phyloP scores from a whole-genome alignment of 2,329 filamentous ascomycete genomes.

The Colletotrichum sp. region DNA sequence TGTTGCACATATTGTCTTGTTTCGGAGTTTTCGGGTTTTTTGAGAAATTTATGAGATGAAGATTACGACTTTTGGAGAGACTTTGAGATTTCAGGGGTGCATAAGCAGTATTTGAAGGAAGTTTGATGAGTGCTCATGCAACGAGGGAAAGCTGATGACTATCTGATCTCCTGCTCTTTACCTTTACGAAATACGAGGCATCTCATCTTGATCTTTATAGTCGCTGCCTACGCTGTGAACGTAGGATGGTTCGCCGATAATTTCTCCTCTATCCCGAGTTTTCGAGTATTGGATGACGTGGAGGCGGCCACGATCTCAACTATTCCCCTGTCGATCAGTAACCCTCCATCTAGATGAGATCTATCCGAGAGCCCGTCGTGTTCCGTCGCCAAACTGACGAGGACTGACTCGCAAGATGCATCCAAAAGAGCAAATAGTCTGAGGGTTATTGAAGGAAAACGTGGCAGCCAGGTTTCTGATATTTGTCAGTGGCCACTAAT shows the following conservation, averaged over 20 bases:
- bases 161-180: background rate
- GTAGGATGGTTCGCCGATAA: background rate
- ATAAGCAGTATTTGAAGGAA: background rate
- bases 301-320: background rate
- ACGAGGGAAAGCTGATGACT: background rate
- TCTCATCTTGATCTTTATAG: background rate
- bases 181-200: background rate
- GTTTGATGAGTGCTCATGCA: background rate
- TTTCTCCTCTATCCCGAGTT: background rate
- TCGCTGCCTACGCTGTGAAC: background rate
- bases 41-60: background rate
- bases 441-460: constrained; percentile 21
- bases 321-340: background rate
- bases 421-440: constrained; percentile 18
- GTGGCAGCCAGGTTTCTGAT: constrained; percentile 18
- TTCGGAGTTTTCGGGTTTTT: background rate
- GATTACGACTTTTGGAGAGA: background rate
- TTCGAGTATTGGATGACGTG: background rate
- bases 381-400: background rate
- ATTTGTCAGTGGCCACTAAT: background rate
- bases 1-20: constrained; percentile 49
- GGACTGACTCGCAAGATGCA: background rate
- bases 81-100: background rate
- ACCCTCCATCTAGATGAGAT: background rate
- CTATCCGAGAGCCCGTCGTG: background rate